Evolutionary conservation across 1,284 basidiomycete genomes (phyloP).

Genomic region (Cutaneotrichosporon mucoides): DNA sequence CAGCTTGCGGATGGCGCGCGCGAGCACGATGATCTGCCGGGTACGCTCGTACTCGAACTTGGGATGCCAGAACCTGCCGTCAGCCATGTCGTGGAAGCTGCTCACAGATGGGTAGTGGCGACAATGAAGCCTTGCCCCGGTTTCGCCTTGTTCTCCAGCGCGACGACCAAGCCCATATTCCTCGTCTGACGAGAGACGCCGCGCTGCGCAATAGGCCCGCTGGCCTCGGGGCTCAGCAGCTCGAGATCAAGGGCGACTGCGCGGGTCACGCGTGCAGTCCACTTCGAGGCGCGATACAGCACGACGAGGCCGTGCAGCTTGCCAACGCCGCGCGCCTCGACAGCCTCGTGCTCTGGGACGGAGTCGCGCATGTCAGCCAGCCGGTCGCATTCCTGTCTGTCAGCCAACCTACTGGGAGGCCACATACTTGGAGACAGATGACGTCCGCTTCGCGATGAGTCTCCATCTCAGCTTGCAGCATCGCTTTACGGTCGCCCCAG

Average conservation of each 20-base stretch:
- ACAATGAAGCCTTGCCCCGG: constrained; percentile 54
- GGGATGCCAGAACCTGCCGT: constrained; percentile 79
- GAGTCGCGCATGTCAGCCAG: constrained; percentile 63
- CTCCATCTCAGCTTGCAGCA: constrained; percentile 69
- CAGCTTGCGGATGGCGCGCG: constrained; percentile 63
- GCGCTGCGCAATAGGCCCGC: constrained; percentile 13
- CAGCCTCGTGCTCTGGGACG: constrained; percentile 52
- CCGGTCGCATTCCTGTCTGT: constrained; percentile 52
- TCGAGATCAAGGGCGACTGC: constrained; percentile 16
- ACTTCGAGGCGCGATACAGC: constrained; percentile 60
- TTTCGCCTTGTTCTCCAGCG: constrained; percentile 54
- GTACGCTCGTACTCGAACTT: constrained; percentile 84
- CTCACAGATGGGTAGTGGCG: constrained; percentile 60
- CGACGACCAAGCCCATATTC: constrained; percentile 75
- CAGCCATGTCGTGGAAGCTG: background rate
- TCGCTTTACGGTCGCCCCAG: constrained; percentile 63
- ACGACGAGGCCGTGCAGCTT: constrained; percentile 83
- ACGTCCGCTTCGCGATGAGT: constrained; percentile 62
- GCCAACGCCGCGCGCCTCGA: constrained; percentile 61
- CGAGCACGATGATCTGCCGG: constrained; percentile 58
- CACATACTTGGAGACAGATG: constrained; percentile 72
- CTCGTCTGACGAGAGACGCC: constrained; percentile 70
- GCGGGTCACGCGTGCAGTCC: constrained; percentile 48
- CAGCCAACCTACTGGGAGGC: background rate
- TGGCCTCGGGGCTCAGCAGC: constrained; percentile 6